These are phyloP conservation scores for Phytophthora sp. DNA, from an alignment of 352 stramenopile genomes.

Conservation along the genomic window DNA sequence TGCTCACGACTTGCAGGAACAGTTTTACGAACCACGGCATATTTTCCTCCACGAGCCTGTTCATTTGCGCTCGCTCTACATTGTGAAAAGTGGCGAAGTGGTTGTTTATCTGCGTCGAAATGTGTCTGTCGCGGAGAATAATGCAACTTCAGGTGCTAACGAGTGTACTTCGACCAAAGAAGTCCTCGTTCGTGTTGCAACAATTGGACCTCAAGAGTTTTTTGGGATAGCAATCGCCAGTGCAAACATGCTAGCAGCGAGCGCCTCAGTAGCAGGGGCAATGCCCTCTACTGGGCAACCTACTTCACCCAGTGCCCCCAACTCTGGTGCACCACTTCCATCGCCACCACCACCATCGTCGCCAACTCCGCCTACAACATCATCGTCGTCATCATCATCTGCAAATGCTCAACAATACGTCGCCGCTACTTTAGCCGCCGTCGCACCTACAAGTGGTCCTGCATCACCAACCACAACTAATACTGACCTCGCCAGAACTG, in stretches of 20 bases:
- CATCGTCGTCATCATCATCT: neutral
- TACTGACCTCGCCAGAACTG: constrained; percentile 39
- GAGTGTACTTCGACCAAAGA: constrained; percentile 16
- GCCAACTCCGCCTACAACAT: constrained; percentile 6
- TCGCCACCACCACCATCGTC: constrained; percentile 3
- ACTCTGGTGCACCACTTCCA: neutral
- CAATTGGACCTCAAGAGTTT: constrained; percentile 73
- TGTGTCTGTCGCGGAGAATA: constrained; percentile 20
- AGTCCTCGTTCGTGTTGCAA: constrained; percentile 70
- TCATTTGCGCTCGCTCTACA: constrained; percentile 62
- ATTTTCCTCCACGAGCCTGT: constrained; percentile 62
- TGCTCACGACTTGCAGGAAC: constrained; percentile 68
- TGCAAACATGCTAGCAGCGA: constrained; percentile 29
- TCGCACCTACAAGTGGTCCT: constrained; percentile 4
- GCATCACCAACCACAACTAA: neutral
- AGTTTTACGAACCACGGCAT: constrained; percentile 59
- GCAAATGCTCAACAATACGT: constrained; percentile 27
- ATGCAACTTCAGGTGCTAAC: neutral
- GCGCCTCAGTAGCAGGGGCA: neutral
- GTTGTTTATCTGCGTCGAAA: constrained; percentile 58
- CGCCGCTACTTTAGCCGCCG: constrained; percentile 29
- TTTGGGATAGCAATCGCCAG: constrained; percentile 61
- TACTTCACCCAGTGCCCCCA: neutral
- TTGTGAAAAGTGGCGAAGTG: constrained; percentile 75
- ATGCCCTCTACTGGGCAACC: constrained; percentile 5